Base-by-base conservation (phyloP, 176 grass and related monocot species). In the Juncus inflexus region DNA sequence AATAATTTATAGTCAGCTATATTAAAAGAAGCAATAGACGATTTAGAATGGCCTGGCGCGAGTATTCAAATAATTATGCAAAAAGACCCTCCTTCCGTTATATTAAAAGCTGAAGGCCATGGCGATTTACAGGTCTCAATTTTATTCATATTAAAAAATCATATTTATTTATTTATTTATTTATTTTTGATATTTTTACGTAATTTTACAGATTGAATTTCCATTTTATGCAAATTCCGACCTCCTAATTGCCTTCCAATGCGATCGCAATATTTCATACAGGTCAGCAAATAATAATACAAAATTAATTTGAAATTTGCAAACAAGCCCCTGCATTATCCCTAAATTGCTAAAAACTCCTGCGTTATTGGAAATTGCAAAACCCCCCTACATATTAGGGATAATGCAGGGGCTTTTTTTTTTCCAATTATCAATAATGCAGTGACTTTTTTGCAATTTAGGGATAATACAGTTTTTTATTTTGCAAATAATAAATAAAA, bases 41-140 rank as follows among this genome's bases (percentile, higher is more conserved):
- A 99, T 80, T 82, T 92, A 61, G 94, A 99, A 47, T 99, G 88
- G 94, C 85, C 94, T 63, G 85, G 85, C 55, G 86, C 85, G 16
- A 89, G 78, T 70, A 90, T 99, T 54, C 88, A 86, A 74, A 90
- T 99, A 76, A 73, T 66, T 52, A 70, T 90, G 61, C 77, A 84
- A 45, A 77, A 82, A 13, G 86, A 84, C 66, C 83, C 94, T 16
- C 83, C 89, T 78, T 75, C 81, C 7, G 89, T 92, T 52, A 78
- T 58, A 63, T 75, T 92, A 62, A 83, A 83, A 83, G 80, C 80
- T 11, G 89, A 99, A 90, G 95, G 86, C 36, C 89, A 99, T 64
- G 95, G 80, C 13, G 95, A 99, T 79, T 80, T 99, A 79, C 83
- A 97, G 88, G 94, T 97, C 43, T 42, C 72, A 66, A 36, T 45